A percentile compares a stretch with the other conserved stretches of the same genome.
phyloP scores from a whole-genome alignment of 1,284 basidiomycete genomes.

The Trichosporon sp. region DNA sequence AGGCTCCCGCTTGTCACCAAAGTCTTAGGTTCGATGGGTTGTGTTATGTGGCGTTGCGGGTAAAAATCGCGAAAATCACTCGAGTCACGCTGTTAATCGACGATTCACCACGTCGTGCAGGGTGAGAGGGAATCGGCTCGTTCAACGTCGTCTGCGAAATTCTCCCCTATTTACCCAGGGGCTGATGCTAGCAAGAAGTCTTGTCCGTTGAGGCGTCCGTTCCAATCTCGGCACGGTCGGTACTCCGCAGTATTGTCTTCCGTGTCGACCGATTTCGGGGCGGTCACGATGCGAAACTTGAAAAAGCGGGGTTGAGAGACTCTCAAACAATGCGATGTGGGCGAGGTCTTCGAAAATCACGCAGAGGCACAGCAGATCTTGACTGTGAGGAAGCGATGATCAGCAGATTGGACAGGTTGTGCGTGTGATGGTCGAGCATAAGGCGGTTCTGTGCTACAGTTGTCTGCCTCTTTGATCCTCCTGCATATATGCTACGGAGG shows the following conservation, averaged over 20 bases:
- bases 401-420: background rate
- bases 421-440: background rate
- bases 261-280: background rate
- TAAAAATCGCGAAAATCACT: background rate
- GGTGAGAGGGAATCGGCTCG: background rate
- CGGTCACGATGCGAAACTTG: background rate
- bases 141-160: background rate
- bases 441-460: background rate
- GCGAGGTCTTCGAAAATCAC: background rate
- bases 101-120: background rate
- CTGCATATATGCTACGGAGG: background rate
- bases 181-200: background rate
- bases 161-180: background rate
- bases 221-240: background rate
- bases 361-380: background rate
- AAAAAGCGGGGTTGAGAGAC: background rate
- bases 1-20: background rate
- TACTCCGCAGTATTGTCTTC: background rate
- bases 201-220: background rate
- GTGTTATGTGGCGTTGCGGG: background rate
- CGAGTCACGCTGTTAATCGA: background rate
- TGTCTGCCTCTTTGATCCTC: background rate
- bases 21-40: background rate
- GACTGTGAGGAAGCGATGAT: background rate
- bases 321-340: background rate